phyloP scores from a whole-genome alignment of 805 yeast genomes.

The Tetrapisispora iriomotensis region DNA sequence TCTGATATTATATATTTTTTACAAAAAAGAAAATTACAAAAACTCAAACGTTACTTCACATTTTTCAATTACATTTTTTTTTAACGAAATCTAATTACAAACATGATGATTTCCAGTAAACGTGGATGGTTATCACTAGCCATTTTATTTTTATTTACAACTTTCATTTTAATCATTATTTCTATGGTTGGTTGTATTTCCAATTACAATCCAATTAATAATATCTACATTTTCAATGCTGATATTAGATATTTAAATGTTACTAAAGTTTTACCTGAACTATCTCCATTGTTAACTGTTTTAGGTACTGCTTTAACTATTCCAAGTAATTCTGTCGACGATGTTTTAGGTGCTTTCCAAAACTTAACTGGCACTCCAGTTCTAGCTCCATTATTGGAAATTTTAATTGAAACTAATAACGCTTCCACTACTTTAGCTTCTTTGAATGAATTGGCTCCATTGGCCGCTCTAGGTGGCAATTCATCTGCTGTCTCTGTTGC shows the following conservation, averaged over 20 bases:
- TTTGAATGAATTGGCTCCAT: conserved; percentile 20
- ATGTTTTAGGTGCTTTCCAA: conserved; percentile 18
- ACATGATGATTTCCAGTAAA: conserved; percentile 1
- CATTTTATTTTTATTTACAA: conserved; percentile 18
- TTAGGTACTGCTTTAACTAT: conserved; percentile 22
- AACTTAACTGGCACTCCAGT: conserved; percentile 20
- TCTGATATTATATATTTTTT: neutral
- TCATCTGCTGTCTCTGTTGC: conserved; percentile 10
- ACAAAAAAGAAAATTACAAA: too few species aligned
- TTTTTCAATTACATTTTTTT: neutral
- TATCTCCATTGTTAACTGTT: conserved; percentile 21
- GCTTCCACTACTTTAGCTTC: conserved; percentile 18
- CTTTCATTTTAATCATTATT: conserved; percentile 23
- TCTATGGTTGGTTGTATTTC: conserved; percentile 27
- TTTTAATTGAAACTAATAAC: conserved; percentile 21
- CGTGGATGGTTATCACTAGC: conserved; percentile 2
- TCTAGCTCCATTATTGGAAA: conserved; percentile 20
- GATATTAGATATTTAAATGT: conserved; percentile 26
- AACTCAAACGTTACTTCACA: neutral
- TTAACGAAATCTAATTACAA: too few species aligned
- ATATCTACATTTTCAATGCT: conserved; percentile 27
- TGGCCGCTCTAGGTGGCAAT: conserved; percentile 14
- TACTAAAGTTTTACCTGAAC: conserved; percentile 26
- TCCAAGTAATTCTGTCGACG: conserved; percentile 13
- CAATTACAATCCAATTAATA: conserved; percentile 23